Evolutionary conservation across 495 filamentous ascomycete species (phyloP).

Genomic region (Penicillium silybi): DNA sequence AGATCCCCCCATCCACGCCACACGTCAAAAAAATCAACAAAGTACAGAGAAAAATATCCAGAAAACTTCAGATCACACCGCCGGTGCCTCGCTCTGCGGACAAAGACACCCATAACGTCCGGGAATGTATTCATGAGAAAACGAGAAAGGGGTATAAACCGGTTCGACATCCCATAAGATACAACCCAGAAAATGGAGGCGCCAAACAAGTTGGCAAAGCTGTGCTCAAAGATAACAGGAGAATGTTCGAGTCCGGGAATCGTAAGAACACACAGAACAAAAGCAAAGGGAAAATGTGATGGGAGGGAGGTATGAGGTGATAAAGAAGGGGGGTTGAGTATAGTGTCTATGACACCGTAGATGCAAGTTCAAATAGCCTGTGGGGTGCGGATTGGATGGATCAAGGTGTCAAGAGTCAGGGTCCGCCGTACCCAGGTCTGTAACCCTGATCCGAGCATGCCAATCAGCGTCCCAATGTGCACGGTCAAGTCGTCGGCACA

Average conservation of each 20-base stretch:
- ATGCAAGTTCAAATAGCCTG: neutral
- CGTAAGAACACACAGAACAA: neutral
- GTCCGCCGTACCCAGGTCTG: conserved; percentile 4
- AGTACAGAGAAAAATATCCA: conserved; percentile 7
- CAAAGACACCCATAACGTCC: neutral
- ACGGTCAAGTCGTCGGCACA: neutral
- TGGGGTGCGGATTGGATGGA: neutral
- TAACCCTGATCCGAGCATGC: neutral
- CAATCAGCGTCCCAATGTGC: conserved; percentile 1
- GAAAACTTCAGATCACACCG: neutral
- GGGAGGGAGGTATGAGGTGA: neutral
- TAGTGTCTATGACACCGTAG: neutral
- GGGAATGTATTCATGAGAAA: conserved; percentile 31
- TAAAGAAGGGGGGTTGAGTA: neutral
- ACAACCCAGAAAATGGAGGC: conserved; percentile 23
- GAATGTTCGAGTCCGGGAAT: neutral
- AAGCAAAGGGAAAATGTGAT: neutral
- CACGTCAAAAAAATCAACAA: conserved; percentile 14
- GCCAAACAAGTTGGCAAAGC: neutral
- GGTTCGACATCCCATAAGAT: conserved; percentile 29
- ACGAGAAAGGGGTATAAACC: conserved; percentile 33
- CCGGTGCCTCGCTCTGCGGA: neutral
- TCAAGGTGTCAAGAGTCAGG: neutral
- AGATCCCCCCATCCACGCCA: conserved; percentile 27
- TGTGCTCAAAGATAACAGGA: neutral